These are phyloP conservation scores for Rhodosporidiobolus odoratus DNA, from an alignment of 768 basidiomycete genomes.

Conservation along the genomic window DNA sequence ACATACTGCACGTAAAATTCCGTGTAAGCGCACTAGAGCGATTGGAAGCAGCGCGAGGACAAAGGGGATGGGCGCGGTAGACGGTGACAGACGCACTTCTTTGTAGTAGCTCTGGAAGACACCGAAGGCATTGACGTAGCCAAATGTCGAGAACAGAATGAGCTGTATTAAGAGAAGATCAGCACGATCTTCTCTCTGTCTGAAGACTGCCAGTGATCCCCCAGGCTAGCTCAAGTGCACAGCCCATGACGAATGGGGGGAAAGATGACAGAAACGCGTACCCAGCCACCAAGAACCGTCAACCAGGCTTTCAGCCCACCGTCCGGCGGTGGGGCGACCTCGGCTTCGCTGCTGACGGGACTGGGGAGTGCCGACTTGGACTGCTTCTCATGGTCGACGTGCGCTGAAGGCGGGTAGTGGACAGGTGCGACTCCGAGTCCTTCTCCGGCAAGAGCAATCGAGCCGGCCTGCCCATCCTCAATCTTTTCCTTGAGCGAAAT, in stretches of 20 bases:
- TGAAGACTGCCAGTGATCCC: too few relatives aligned
- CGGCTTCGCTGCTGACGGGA: neutral
- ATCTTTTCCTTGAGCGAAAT: conserved; percentile 1
- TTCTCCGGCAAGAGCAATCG: neutral
- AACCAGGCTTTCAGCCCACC: conserved; percentile 22
- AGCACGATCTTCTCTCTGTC: too few relatives aligned
- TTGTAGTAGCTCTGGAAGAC: conserved; percentile 49
- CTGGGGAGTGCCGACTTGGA: neutral
- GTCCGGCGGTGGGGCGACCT: conserved; percentile 3
- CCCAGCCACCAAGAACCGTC: conserved; percentile 25
- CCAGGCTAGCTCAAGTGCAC: too few relatives aligned
- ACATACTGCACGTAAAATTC: conserved; percentile 25
- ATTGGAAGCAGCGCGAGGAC: neutral
- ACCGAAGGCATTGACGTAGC: conserved; percentile 47
- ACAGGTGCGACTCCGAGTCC: neutral
- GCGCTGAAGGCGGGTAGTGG: neutral
- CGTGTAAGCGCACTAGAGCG: too few relatives aligned
- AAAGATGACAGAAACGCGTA: neutral
- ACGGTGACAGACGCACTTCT: neutral
- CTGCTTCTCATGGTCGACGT: neutral
- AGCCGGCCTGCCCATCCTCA: neutral
- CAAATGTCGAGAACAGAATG: conserved; percentile 39
- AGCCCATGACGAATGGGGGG: too few relatives aligned
- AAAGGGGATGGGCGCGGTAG: too few relatives aligned
- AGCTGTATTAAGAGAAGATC: conserved; percentile 8